phyloP scores from a whole-genome alignment of 495 filamentous ascomycete genomes.

The Clavariopsis aquatica region DNA sequence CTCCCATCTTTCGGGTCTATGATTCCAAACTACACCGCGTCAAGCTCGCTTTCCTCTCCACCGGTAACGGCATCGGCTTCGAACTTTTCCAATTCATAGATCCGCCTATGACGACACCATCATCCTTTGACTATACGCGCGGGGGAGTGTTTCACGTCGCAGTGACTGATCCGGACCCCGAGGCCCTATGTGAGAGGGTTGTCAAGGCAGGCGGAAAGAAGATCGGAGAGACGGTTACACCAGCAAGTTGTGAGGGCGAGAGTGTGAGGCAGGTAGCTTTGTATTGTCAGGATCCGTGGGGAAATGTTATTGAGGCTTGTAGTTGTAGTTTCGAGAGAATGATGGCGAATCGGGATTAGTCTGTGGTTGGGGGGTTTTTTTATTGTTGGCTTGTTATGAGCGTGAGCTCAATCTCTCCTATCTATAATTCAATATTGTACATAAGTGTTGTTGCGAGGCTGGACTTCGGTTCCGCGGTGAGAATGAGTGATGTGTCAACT shows the following conservation, averaged over 20 bases:
- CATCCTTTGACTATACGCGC: conserved; percentile 29
- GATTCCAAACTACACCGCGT: conserved; percentile 29
- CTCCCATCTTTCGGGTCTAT: conserved; percentile 35
- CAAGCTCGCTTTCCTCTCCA: conserved; percentile 36
- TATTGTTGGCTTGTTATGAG: background rate
- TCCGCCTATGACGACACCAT: conserved; percentile 19
- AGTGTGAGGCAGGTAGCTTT: conserved; percentile 18
- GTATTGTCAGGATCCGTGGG: conserved; percentile 33
- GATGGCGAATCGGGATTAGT: conserved; percentile 31
- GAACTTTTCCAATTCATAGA: conserved; percentile 41
- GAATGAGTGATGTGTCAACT: no score
- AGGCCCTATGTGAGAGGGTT: conserved; percentile 32
- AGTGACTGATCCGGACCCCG: conserved; percentile 37
- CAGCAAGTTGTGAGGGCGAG: conserved; percentile 14
- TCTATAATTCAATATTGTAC: no score
- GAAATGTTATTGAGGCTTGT: conserved; percentile 35
- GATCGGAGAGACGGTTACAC: conserved; percentile 33
- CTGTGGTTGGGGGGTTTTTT: background rate
- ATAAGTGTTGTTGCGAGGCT: no score
- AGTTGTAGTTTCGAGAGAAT: conserved; percentile 35
- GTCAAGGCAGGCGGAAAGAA: conserved; percentile 18
- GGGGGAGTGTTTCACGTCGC: conserved; percentile 37
- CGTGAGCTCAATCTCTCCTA: background rate
- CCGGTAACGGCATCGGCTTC: conserved; percentile 37
- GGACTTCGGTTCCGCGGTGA: no score